Evolutionary conservation across 257 asterid species (phyloP), one percentile per base, ranked within the genome.

Genomic region (Eustoma russellianum): DNA sequence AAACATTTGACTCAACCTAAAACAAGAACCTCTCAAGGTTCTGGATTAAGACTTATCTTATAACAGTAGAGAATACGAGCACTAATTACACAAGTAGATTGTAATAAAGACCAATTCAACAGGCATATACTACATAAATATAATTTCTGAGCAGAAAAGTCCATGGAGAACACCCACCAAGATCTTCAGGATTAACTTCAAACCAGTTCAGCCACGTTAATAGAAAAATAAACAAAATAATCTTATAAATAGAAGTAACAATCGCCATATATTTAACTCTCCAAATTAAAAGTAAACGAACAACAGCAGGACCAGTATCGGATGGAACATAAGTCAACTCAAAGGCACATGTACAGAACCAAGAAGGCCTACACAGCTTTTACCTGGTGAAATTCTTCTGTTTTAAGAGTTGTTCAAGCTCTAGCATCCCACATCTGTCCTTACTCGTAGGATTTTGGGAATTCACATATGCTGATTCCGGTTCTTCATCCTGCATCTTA

Each of bases 351-450:
- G 1, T 11, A 7, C 43, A 38, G 43, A 38, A 38, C 12, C 43
- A 38, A 38, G 9, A 38, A 38, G 12, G 12, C 12, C 11, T 11
- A 10, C 11, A 8, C 9, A 7, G 1, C 12, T 38, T 52, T 68
- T 57, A 84, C 98, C 85, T 82, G 53, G 81, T 76, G 66, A 91
- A 86, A 18, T 78, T 77, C 69, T 80, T 83, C 62, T 75, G 85
- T 79, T 72, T 83, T 70, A 91, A 69, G 72, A 80, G 67, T 46
- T 79, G 78, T 74, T 86, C 98, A 57, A 91, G 89, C 70, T 78
- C 95, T 52, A 80, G 66, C 47, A 91, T 55, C 43, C 66, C 69
- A 59, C 66, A 69, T 69, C 66, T 53, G 47, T 47, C 71, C 17
- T 74, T 66, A 55, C 50, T 60, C 57, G 57, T 24, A 19, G 70